Percentiles rank a stretch among this genome's conserved stretches.
These are phyloP conservation scores for Citrus sp. DNA, from an alignment of 345 rosid genomes.

Conservation along the genomic window DNA sequence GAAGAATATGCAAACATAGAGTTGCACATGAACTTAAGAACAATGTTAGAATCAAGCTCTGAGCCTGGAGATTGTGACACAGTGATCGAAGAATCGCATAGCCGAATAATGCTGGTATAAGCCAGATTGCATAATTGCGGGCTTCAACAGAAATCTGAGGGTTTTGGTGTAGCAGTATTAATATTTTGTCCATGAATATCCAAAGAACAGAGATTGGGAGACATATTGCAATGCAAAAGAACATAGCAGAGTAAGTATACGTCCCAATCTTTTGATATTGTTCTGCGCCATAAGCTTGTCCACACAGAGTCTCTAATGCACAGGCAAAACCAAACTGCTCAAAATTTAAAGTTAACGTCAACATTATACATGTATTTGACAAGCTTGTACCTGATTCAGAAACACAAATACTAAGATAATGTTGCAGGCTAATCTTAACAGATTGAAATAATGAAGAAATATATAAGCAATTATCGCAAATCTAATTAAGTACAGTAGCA, in stretches of 20 bases:
- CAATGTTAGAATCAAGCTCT: constrained; percentile 42
- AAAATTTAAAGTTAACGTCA: neutral
- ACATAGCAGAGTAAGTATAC: constrained; percentile 36
- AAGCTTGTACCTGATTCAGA: neutral
- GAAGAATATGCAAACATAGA: constrained; percentile 37
- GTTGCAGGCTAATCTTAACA: neutral
- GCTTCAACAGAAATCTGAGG: constrained; percentile 39
- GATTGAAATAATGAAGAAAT: neutral
- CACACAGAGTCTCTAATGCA: constrained; percentile 60
- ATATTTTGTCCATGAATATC: constrained; percentile 45
- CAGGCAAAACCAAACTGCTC: constrained; percentile 50
- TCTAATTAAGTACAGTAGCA: too few relatives aligned
- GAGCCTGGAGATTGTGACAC: constrained; percentile 42
- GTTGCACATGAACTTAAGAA: constrained; percentile 33
- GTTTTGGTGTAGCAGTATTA: constrained; percentile 34
- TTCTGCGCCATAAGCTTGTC: constrained; percentile 65
- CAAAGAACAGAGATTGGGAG: constrained; percentile 37
- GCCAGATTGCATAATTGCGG: constrained; percentile 35
- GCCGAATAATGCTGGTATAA: constrained; percentile 46
- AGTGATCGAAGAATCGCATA: constrained; percentile 37
- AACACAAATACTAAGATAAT: neutral
- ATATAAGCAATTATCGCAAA: neutral
- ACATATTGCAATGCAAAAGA: constrained; percentile 32
- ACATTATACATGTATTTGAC: neutral
- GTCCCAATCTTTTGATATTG: constrained; percentile 42